Evolutionary conservation across 208 protist genomes (phyloP), one percentile per base, ranked within the genome.

Genomic region (Trypanosoma rangeli): DNA sequence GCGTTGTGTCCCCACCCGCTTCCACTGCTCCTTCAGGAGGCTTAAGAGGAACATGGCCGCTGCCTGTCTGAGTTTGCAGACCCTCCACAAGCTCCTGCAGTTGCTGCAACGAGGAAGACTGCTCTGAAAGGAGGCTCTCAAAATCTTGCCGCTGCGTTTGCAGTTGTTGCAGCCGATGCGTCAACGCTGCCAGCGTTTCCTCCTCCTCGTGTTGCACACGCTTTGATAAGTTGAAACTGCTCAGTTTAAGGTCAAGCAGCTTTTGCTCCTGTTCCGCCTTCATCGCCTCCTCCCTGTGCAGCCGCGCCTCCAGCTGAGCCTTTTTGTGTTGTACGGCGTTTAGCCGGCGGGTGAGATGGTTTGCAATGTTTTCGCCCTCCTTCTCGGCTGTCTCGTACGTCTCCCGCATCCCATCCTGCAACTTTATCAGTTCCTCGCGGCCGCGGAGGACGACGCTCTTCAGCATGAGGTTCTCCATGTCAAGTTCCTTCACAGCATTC

Each of bases 361-460:
- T 93, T 26, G 82, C 73, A 37, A 89, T 93, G 71, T 73, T 81
- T 68, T 95, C 86, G 72, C 90, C 86, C 55, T 86, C 76, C 22
- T 82, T 75, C 59, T 92, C 86, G 3, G 82, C 78, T 39, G 77
- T 76, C 24, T 70, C 73, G 76, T 89, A 84, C 58, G 79, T 81
- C 16, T 80, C 78, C 15, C 69, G 64, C 70, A 94, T 48, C 42
- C 86, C 86, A 39, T 86, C 80, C 42, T 86, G 73, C 35, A 92
- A 68, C 22, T 62, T 69, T 4, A 69, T 66, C 16, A 86, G 53
- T 24, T 79, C 64, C 69, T 86, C 82, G 13, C 75, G 75, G 29
- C 83, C 68, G 0, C 80, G 81, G 31, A 79, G 57, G 54, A 94
- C 78, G 24, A 70, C 72, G 4, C 76, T 85, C 35, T 70, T 55